Evolutionary conservation across 2,329 filamentous ascomycete species (phyloP), one percentile per base, ranked within the genome.

Genomic region (Scytalidium lignicola): DNA sequence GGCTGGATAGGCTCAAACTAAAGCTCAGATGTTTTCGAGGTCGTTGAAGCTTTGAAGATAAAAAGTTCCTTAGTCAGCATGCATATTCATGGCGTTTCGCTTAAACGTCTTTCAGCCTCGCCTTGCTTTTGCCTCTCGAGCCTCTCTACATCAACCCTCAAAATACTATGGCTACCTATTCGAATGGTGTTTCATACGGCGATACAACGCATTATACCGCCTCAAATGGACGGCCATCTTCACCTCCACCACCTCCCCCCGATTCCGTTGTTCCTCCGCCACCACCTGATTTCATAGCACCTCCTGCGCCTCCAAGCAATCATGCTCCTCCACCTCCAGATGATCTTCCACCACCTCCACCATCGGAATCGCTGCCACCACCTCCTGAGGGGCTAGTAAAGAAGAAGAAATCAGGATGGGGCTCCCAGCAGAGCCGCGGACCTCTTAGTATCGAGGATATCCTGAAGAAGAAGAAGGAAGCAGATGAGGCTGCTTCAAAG

Each of bases 361-460:
- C 67, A 21, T 59, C 65, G 15, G 69, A 71, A 40, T 55, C 60
- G 18, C 41, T 55, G 18, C 67, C 68, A 12, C 75, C 70, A 5
- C 70, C 74, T 18, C 72, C 75, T 18, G 74, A 67, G 72, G 55
- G 59, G 28, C 54, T 51, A n/a, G 10, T 44, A 37, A 56, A 57
- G 47, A 65, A 76, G 58, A 79, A 80, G 62, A 80, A 82, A 59
- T 60, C 65, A 46, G 76, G 78, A 57, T 79, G 74, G 74, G 74
- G 73, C 12, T 58, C 69, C 19, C 52, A 62, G 39, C 53, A 59
- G 62, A 60, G 58, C 43, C 58, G 62, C 8, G 61, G 61, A 44
- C 87, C 87, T 8, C 73, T 95, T 43, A 91, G 89, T 64, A 85
- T 96, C 49, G 90, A 96, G 67, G 88, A 95, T 59, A 78, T 96